Conservation (phyloP, 345 rosid species). For the Mallotus nudiflorus region DNA sequence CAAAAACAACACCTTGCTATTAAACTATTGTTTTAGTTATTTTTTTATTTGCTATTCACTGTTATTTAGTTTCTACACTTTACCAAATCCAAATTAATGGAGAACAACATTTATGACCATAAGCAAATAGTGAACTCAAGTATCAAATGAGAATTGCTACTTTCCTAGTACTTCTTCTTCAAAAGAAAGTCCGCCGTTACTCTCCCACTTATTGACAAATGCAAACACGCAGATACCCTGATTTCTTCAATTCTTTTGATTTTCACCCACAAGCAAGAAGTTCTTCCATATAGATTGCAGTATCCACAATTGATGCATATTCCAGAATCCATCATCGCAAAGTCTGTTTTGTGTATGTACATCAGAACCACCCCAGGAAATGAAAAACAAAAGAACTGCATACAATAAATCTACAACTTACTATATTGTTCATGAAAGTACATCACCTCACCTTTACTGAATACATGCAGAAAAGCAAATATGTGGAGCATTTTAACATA, state of each 20-base stretch:
- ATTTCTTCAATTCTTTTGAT: neutral
- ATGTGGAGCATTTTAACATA: neutral
- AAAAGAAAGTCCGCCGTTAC: neutral
- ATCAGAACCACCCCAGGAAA: conserved; percentile 6
- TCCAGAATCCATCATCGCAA: neutral
- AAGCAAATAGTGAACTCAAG: too few relatives aligned
- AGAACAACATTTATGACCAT: too few relatives aligned
- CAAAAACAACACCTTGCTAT: too few relatives aligned
- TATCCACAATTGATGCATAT: neutral
- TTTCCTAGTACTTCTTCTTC: conserved; percentile 1
- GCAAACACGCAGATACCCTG: neutral
- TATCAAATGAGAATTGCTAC: neutral
- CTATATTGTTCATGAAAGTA: too few relatives aligned
- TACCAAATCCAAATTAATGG: too few relatives aligned
- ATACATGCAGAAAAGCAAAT: neutral
- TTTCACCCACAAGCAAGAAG: neutral
- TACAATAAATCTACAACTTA: too few relatives aligned
- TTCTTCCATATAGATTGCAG: neutral
- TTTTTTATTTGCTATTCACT: too few relatives aligned
- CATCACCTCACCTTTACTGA: neutral
- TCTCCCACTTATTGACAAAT: neutral
- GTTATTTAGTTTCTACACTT: too few relatives aligned
- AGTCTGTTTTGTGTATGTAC: conserved; percentile 9
- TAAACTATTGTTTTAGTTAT: too few relatives aligned
- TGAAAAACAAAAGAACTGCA: neutral